These are phyloP conservation scores for Cryptosporidium sp. DNA, from an alignment of 169 alveolate species.

Conservation along the genomic window DNA sequence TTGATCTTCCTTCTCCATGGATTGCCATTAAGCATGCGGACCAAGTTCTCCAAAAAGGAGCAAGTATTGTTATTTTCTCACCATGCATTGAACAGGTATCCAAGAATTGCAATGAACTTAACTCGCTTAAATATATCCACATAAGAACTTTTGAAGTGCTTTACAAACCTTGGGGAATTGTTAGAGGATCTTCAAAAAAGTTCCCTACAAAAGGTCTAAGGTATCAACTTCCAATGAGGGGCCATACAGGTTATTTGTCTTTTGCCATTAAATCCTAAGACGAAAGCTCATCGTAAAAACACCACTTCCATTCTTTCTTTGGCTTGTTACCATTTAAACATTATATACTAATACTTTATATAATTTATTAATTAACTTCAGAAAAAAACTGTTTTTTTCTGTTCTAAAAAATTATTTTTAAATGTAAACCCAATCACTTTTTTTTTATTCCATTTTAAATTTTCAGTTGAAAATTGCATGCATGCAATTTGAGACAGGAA, in stretches of 20 bases:
- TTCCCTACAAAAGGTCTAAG: conserved; percentile 51
- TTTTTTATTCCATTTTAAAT: neutral
- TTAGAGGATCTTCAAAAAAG: conserved; percentile 69
- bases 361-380: neutral
- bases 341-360: neutral
- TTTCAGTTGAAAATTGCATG: neutral
- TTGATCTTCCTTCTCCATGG: conserved; percentile 94
- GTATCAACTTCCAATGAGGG: conserved; percentile 74
- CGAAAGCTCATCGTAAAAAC: neutral
- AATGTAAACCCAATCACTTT: neutral
- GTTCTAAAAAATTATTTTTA: neutral
- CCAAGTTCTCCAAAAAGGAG: conserved; percentile 81
- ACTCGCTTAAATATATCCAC: conserved; percentile 72
- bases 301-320: neutral
- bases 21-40: conserved; percentile 84
- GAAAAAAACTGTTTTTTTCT: neutral
- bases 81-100: conserved; percentile 92
- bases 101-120: conserved; percentile 80
- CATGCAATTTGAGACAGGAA: neutral
- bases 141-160: conserved; percentile 87
- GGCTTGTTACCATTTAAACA: neutral
- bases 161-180: conserved; percentile 88
- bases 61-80: conserved; percentile 87
- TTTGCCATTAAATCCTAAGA: conserved; percentile 48
- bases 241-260: conserved; percentile 71